Base-by-base conservation (phyloP, 441 rosid genomes). In the Hura crepitans region DNA sequence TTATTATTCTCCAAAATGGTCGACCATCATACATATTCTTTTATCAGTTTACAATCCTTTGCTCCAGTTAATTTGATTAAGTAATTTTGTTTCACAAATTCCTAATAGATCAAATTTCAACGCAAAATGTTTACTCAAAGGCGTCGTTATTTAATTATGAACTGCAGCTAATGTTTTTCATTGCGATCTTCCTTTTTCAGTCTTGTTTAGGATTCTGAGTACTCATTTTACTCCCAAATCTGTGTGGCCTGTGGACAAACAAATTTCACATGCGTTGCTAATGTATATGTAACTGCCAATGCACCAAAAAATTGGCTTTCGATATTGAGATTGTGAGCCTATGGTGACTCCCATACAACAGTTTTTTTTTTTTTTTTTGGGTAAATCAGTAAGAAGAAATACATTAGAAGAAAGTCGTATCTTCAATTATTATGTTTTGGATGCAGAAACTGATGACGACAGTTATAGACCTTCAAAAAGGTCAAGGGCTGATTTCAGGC, bases 381-480 rank as follows among this genome's bases (percentile, higher is more conserved):
- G 17, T 28, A 53, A 23, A 17, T 57, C 17, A 31, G 23, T 46
- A 25, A 37, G 56, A 45, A 64, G 3, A 30, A 28, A 12, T 42
- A n/a, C n/a, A 17, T 23, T 10, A 20, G 42, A 58, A 25, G 49
- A 30, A 17, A 22, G 13, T 58, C 45, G 8, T 2, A 35, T 50
- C 13, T 9, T 30, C 35, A 46, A 35, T 27, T 56, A 3, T 54
- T 54, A 50, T 8, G 11, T 59, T 66, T 68, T 82, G 72, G 71
- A 45, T 70, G 69, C 81, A 92, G 96, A 89, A 74, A 89, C 95
- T 3, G 95, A 95, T 80, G 97, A 95, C 63, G 97, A 87, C 74
- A 81, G 78, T 66, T 85, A 85, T 71, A 86, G 96, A 81, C 96
- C 99, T 70, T 81, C 97, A 1, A 89, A 95, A 82, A 85, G 97